Evolutionary conservation across 2,329 filamentous ascomycete species (phyloP).

Genomic region (Beauveria sp.): DNA sequence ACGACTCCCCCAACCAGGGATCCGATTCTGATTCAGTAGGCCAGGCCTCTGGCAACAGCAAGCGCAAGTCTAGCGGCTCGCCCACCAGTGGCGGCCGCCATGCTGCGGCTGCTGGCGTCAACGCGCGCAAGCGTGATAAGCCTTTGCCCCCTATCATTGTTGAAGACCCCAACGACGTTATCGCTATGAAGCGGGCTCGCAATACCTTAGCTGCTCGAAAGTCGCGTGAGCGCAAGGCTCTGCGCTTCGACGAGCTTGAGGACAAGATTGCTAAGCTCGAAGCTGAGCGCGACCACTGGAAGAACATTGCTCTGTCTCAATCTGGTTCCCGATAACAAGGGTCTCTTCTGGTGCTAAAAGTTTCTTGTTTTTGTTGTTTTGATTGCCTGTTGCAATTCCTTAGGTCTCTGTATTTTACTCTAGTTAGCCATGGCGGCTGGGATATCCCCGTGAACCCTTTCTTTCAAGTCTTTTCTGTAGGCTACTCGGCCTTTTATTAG

Average conservation of each 20-base stretch:
- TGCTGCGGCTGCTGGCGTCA: constrained; percentile 63
- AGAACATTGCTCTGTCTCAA: constrained; percentile 43
- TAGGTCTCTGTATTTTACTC: neutral
- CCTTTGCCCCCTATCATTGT: constrained; percentile 71
- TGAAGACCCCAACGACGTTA: constrained; percentile 62
- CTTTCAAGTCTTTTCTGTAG: neutral
- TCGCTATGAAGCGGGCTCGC: constrained; percentile 87
- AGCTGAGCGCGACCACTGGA: constrained; percentile 59
- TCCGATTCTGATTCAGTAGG: constrained; percentile 39
- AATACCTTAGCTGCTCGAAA: constrained; percentile 93
- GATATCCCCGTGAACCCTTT: constrained; percentile 4
- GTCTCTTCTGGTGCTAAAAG: constrained; percentile 12
- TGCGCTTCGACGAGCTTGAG: constrained; percentile 68
- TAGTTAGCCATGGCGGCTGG: constrained; percentile 10
- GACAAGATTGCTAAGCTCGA: constrained; percentile 62
- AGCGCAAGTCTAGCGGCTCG: constrained; percentile 41
- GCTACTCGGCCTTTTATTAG: neutral
- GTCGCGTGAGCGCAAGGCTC: constrained; percentile 78
- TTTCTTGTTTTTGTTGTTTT: constrained; percentile 16
- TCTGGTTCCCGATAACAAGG: constrained; percentile 25
- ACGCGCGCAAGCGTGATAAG: constrained; percentile 69
- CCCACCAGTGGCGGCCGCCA: constrained; percentile 45
- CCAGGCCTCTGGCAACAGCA: constrained; percentile 32
- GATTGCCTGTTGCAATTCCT: neutral
- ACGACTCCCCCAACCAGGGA: constrained; percentile 35